Conservation (phyloP, 805 yeast genomes). For the Wickerhamomyces canadensis region DNA sequence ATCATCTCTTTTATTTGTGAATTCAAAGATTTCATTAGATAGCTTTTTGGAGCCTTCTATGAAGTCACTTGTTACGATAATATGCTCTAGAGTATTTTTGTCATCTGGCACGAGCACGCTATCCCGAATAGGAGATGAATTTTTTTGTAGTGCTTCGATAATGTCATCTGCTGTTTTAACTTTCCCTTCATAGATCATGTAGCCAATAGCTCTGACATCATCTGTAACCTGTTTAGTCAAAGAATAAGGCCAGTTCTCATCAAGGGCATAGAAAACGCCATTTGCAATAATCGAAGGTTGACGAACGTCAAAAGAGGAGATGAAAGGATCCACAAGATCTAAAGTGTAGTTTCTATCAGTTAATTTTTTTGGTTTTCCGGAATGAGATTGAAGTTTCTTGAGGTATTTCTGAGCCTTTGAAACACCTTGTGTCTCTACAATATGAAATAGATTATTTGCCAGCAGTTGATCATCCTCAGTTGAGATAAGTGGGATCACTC, state of each 20-base stretch:
- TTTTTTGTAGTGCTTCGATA: conserved; percentile 36
- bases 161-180: conserved; percentile 24
- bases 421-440: conserved; percentile 11
- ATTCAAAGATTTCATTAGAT: conserved; percentile 18
- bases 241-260: conserved; percentile 48
- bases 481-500: conserved; percentile 60
- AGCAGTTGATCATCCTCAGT: conserved; percentile 14
- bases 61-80: conserved; percentile 15
- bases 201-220: conserved; percentile 38
- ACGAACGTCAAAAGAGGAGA: conserved; percentile 34
- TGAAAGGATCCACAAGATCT: conserved; percentile 21
- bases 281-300: conserved; percentile 58
- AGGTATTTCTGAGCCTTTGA: conserved; percentile 14
- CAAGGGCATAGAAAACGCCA: conserved; percentile 59
- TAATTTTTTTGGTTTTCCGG: conserved; percentile 9
- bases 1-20: conserved; percentile 7
- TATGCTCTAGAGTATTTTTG: conserved; percentile 25
- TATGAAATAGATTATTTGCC: conserved; percentile 17
- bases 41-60: conserved; percentile 5
- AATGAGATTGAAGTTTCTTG: conserved; percentile 8
- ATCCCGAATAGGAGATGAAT: conserved; percentile 41
- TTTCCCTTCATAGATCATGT: conserved; percentile 22
- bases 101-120: conserved; percentile 46
- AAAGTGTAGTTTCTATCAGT: conserved; percentile 18
- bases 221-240: conserved; percentile 46